phyloP scores from a whole-genome alignment of 1,139 yeast species.

The Petasospora rhodanensis region DNA sequence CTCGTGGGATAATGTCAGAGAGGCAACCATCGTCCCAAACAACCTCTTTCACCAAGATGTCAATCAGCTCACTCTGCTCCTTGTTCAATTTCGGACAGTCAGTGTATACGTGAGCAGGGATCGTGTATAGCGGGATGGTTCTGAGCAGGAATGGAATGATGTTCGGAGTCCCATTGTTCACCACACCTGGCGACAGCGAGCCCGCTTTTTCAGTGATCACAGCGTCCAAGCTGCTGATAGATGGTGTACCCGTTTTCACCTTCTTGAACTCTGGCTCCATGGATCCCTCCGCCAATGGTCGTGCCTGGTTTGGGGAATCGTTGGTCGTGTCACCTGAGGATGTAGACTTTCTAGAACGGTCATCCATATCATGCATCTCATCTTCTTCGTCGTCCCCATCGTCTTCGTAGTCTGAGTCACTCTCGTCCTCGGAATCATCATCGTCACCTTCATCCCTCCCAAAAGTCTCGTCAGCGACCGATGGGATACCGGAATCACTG shows the following conservation, averaged over 20 bases:
- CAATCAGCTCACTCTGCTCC: slow-evolving; percentile 17
- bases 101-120: slow-evolving; percentile 44
- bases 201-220: slow-evolving; percentile 4
- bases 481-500: slow-evolving; percentile 13
- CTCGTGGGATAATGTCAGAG: slow-evolving; percentile 20
- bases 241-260: slow-evolving; percentile 11
- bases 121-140: slow-evolving; percentile 54
- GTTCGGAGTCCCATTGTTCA: slow-evolving; percentile 31
- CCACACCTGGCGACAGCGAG: slow-evolving; percentile 10
- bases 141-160: slow-evolving; percentile 62
- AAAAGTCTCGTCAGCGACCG: slow-evolving; percentile 16
- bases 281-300: slow-evolving; percentile 7
- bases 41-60: slow-evolving; percentile 29
- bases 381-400: slow-evolving; percentile 6
- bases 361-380: slow-evolving; percentile 1
- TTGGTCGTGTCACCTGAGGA: too few relatives aligned
- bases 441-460: slow-evolving; percentile 28
- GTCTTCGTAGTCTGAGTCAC: slow-evolving; percentile 13
- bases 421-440: slow-evolving; percentile 20
- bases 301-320: too few relatives aligned
- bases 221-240: slow-evolving; percentile 3
- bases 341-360: too few relatives aligned
- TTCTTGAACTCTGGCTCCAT: slow-evolving; percentile 20
- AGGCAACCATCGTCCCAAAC: slow-evolving; percentile 39
- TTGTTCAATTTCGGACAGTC: slow-evolving; percentile 24